Percentiles rank a stretch among this genome's conserved stretches.
Conservation (phyloP, 2,329 filamentous ascomycete genomes). For the Calonectria pseudoreteaudii region DNA sequence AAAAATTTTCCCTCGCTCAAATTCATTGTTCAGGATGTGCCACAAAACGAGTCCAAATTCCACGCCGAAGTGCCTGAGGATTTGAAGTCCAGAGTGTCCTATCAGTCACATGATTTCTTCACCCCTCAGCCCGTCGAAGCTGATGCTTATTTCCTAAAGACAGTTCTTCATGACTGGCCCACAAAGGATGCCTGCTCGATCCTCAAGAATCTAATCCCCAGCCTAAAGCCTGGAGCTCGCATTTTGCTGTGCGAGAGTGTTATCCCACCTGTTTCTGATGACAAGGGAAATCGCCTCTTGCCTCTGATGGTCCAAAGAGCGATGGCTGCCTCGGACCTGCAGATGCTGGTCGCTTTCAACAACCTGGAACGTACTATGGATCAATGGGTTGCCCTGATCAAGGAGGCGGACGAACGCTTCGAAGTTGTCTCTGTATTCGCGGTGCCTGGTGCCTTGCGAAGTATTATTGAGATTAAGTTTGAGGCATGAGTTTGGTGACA, state of each 20-base stretch:
- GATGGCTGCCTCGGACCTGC: conserved; percentile 47
- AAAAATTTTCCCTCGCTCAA: conserved; percentile 37
- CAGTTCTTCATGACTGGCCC: conserved; percentile 68
- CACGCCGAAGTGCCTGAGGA: background rate
- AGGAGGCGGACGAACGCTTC: background rate
- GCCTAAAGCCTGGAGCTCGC: background rate
- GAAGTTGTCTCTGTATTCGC: background rate
- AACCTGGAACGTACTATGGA: background rate
- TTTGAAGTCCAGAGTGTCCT: conserved; percentile 44
- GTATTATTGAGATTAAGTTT: background rate
- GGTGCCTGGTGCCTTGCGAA: background rate
- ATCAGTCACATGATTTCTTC: conserved; percentile 54
- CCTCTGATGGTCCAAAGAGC: background rate
- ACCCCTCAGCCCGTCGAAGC: conserved; percentile 52
- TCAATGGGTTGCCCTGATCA: background rate
- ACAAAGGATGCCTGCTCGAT: conserved; percentile 57
- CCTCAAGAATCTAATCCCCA: conserved; percentile 31
- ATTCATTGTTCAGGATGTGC: conserved; percentile 64
- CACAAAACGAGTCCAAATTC: conserved; percentile 48
- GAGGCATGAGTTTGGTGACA: background rate
- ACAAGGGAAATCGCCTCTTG: conserved; percentile 19
- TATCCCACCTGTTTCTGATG: conserved; percentile 36
- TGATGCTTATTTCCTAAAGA: conserved; percentile 64
- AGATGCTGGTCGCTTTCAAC: conserved; percentile 51
- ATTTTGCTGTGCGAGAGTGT: conserved; percentile 45